Evolutionary conservation across 2,329 filamentous ascomycete species (phyloP).

Genomic region (Graphilbum ipis-grandicollis): DNA sequence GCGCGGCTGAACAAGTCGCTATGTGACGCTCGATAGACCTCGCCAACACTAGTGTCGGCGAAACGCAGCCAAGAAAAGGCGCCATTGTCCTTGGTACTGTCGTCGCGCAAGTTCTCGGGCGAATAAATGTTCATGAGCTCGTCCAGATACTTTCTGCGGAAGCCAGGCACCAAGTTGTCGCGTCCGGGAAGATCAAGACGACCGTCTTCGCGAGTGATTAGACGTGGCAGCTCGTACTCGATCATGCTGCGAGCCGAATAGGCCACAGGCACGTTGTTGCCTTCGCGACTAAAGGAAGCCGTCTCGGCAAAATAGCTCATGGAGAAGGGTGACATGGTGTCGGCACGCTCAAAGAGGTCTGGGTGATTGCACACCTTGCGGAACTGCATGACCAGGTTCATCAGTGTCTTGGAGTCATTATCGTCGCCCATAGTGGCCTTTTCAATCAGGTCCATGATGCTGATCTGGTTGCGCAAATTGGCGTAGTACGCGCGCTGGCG

Average conservation of each 20-base stretch:
- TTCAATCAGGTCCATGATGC: conserved; percentile 95
- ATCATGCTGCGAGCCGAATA: conserved; percentile 83
- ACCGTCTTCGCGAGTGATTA: conserved; percentile 69
- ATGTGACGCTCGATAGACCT: conserved; percentile 54
- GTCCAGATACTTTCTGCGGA: conserved; percentile 57
- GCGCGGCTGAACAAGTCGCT: conserved; percentile 56
- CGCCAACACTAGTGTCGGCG: conserved; percentile 55
- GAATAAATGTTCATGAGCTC: conserved; percentile 86
- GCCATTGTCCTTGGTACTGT: conserved; percentile 40
- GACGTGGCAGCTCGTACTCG: conserved; percentile 63
- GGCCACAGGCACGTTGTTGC: conserved; percentile 56
- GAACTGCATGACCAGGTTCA: conserved; percentile 99
- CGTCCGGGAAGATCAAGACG: conserved; percentile 56
- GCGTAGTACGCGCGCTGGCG: conserved; percentile 86
- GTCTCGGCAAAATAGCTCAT: conserved; percentile 86
- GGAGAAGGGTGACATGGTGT: conserved; percentile 73
- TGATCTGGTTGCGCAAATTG: conserved; percentile 90
- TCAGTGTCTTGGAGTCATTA: conserved; percentile 83
- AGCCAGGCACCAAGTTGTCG: conserved; percentile 61
- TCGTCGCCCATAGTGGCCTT: conserved; percentile 91
- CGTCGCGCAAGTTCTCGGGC: conserved; percentile 57
- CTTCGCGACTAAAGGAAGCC: conserved; percentile 84
- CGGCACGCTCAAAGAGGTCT: conserved; percentile 87
- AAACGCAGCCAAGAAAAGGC: conserved; percentile 87
- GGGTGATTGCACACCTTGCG: conserved; percentile 98